Evolutionary conservation across 257 asterid genomes (phyloP).

Genomic region (Sherardia arvensis): DNA sequence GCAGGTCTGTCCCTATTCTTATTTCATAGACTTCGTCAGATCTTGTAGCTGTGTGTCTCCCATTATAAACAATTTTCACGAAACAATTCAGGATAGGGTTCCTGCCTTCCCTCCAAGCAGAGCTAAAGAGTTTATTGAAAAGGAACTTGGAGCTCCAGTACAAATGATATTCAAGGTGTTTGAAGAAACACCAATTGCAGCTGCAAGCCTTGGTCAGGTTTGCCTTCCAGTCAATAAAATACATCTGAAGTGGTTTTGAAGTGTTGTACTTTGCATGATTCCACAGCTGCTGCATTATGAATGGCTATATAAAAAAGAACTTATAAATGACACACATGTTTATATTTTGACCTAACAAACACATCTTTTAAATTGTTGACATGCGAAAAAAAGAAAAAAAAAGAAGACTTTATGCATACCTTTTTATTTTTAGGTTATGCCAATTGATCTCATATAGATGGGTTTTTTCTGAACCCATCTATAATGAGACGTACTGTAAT

Average conservation of each 20-base stretch:
- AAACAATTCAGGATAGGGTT: constrained; percentile 71
- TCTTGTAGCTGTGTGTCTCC: not conserved
- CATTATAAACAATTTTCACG: not conserved
- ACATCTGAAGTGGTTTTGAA: not conserved
- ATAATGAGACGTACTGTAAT: not conserved
- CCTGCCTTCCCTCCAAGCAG: constrained; percentile 82
- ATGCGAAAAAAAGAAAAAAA: not conserved
- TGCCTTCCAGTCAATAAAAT: constrained; percentile 17
- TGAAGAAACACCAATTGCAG: constrained; percentile 92
- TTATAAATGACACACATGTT: not conserved
- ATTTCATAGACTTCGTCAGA: not conserved
- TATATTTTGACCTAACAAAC: not conserved
- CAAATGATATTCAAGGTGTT: constrained; percentile 60
- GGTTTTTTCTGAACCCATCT: too few relatives aligned
- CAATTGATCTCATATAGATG: not conserved
- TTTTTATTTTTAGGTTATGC: not conserved
- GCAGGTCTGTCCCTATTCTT: constrained; percentile 44
- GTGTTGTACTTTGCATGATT: not conserved
- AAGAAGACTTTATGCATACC: not conserved
- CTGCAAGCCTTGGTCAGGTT: constrained; percentile 99
- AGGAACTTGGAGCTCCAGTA: constrained; percentile 79
- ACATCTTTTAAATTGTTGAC: not conserved
- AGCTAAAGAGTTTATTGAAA: constrained; percentile 63
- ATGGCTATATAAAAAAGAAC: not conserved
- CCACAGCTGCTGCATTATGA: not conserved